Conservation (phyloP, 768 basidiomycete genomes). For the Rhizopogon roseolus region DNA sequence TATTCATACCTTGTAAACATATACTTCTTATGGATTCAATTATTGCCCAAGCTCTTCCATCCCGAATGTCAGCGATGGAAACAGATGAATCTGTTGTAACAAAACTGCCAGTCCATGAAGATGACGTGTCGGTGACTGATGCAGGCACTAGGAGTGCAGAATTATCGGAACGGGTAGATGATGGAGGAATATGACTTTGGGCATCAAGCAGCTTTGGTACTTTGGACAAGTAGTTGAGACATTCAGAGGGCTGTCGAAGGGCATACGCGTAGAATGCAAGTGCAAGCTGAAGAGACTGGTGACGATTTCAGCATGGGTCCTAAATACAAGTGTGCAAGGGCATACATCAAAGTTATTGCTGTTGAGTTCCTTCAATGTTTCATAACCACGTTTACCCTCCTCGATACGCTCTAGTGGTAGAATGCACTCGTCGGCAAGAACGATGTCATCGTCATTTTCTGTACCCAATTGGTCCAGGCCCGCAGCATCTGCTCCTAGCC, state of each 20-base stretch:
- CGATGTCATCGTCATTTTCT: slow-evolving; percentile 28
- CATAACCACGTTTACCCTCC: slow-evolving; percentile 54
- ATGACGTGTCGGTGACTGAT: slow-evolving; percentile 33
- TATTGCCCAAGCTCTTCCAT: slow-evolving; percentile 70
- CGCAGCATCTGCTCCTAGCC: slow-evolving; percentile 41
- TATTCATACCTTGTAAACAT: slow-evolving; percentile 66
- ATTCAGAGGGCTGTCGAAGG: slow-evolving; percentile 57
- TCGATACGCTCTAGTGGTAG: slow-evolving; percentile 50
- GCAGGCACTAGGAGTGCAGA: slow-evolving; percentile 33
- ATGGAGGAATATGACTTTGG: slow-evolving; percentile 46
- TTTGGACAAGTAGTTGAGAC: slow-evolving; percentile 51
- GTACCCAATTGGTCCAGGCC: slow-evolving; percentile 56
- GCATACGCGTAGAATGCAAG: slow-evolving; percentile 83
- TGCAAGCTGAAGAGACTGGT: slow-evolving; percentile 60
- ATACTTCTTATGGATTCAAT: slow-evolving; percentile 70
- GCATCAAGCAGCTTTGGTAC: slow-evolving; percentile 52
- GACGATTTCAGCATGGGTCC: not conserved
- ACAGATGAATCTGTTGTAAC: slow-evolving; percentile 35
- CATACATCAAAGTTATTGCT: slow-evolving; percentile 55
- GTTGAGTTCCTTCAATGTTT: slow-evolving; percentile 45
- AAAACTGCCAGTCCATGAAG: slow-evolving; percentile 49
- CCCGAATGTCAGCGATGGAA: slow-evolving; percentile 50
- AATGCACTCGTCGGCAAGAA: slow-evolving; percentile 52
- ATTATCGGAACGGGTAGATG: slow-evolving; percentile 37
- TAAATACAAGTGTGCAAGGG: slow-evolving; percentile 10